These are phyloP conservation scores for Nothophaeocryptopus gaeumannii DNA, from an alignment of 2,329 filamentous ascomycete genomes.

Conservation along the genomic window DNA sequence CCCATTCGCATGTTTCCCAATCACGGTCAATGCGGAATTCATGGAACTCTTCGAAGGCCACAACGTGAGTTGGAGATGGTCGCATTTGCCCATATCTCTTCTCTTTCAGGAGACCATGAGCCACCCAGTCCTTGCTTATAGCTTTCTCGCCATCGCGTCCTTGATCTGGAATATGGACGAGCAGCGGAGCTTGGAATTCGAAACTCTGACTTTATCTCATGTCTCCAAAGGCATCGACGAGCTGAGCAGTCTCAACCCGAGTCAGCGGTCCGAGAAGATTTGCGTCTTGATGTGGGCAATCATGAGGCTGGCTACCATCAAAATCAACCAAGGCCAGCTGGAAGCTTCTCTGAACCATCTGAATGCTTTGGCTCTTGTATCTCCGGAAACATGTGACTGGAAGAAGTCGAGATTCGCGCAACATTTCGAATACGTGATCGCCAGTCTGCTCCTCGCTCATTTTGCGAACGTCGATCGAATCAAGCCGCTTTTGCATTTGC, in stretches of 20 bases:
- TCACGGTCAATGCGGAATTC: conserved; percentile 10
- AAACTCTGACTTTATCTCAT: conserved; percentile 14
- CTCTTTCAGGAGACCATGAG: conserved; percentile 14
- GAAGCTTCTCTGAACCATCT: conserved; percentile 18
- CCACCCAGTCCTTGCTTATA: conserved; percentile 14
- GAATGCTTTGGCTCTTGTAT: conserved; percentile 15
- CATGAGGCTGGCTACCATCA: conserved; percentile 18
- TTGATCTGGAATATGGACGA: conserved; percentile 18
- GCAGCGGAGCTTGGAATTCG: conserved; percentile 8
- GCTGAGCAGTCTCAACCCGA: not conserved
- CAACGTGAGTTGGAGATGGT: conserved; percentile 12
- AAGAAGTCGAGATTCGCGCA: conserved; percentile 9
- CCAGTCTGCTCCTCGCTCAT: conserved; percentile 16
- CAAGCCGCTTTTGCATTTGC: conserved; percentile 11
- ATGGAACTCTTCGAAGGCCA: conserved; percentile 16
- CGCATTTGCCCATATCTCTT: conserved; percentile 3
- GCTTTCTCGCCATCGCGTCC: conserved; percentile 19
- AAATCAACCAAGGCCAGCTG: conserved; percentile 17
- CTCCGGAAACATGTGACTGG: conserved; percentile 15
- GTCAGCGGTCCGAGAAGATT: conserved; percentile 4
- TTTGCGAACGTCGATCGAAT: conserved; percentile 11
- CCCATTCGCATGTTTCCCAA: conserved; percentile 20
- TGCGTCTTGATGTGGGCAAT: conserved; percentile 18
- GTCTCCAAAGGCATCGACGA: conserved; percentile 10
- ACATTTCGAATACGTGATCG: conserved; percentile 16